A percentile compares a stretch with the other conserved stretches of the same genome.
These are phyloP conservation scores for Nemania serpens DNA, from an alignment of 2,329 filamentous ascomycete species.

Conservation along the genomic window DNA sequence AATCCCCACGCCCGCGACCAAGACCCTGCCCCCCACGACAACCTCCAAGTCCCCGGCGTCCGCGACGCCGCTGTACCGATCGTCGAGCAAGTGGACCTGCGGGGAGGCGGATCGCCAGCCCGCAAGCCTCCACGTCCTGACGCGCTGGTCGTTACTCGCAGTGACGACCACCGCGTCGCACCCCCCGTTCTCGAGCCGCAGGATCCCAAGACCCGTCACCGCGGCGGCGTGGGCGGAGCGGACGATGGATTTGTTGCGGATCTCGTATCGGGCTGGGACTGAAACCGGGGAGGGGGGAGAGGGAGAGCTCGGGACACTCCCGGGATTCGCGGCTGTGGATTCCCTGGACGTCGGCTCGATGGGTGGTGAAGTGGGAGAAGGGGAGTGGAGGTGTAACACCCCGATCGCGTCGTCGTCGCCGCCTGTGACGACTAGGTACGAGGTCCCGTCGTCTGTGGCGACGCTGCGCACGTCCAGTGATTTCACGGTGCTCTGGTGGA, in stretches of 20 bases:
- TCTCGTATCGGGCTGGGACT: slow-evolving; percentile 9
- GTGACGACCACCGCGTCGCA: slow-evolving; percentile 46
- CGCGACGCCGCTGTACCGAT: slow-evolving; percentile 63
- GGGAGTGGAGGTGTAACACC: slow-evolving; percentile 34
- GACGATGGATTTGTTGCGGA: slow-evolving; percentile 45
- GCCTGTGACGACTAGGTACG: slow-evolving; percentile 68
- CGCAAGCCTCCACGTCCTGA: slow-evolving; percentile 57
- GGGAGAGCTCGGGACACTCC: too few species aligned
- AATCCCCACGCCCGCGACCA: slow-evolving; percentile 37
- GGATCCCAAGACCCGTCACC: slow-evolving; percentile 61
- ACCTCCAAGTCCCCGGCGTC: slow-evolving; percentile 60
- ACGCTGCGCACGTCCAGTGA: slow-evolving; percentile 51
- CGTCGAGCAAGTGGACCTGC: slow-evolving; percentile 49
- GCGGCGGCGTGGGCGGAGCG: slow-evolving; percentile 72
- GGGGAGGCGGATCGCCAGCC: slow-evolving; percentile 28
- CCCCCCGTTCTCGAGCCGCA: slow-evolving; percentile 32
- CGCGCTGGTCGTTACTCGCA: slow-evolving; percentile 64
- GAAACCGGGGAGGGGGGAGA: too few species aligned
- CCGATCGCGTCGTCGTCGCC: slow-evolving; percentile 88
- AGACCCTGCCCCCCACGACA: slow-evolving; percentile 38
- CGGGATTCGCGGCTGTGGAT: too few species aligned
- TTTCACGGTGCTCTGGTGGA: slow-evolving; percentile 87
- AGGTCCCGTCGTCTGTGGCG: slow-evolving; percentile 38
- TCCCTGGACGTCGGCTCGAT: not conserved
- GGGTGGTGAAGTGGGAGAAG: slow-evolving; percentile 8